A percentile compares a stretch with the other conserved stretches of the same genome.
phyloP scores from a whole-genome alignment of 2,329 filamentous ascomycete genomes.

The Sporothrix pseudoabietina region DNA sequence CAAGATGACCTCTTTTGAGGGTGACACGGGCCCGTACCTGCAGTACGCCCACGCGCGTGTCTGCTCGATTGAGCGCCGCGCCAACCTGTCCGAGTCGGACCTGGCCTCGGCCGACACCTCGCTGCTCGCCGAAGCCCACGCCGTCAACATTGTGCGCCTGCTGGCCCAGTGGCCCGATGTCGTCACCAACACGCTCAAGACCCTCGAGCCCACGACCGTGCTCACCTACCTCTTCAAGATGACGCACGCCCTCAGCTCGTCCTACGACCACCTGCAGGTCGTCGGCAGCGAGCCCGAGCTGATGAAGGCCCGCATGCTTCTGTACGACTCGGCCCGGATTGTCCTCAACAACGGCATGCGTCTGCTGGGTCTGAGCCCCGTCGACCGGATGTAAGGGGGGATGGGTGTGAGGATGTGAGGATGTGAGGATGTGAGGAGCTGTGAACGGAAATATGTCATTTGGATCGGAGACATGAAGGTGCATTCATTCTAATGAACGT shows the following conservation, averaged over 20 bases:
- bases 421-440: not conserved
- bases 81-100: conserved; percentile 57
- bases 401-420: not conserved
- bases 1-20: conserved; percentile 80
- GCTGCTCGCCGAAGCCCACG: conserved; percentile 71
- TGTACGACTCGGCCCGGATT: conserved; percentile 75
- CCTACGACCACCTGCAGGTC: conserved; percentile 80
- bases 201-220: conserved; percentile 65
- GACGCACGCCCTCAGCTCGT: conserved; percentile 76
- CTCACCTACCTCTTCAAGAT: conserved; percentile 77
- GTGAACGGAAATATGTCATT: not conserved
- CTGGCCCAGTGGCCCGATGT: conserved; percentile 86
- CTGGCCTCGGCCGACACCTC: conserved; percentile 65
- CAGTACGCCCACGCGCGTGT: conserved; percentile 81
- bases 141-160: conserved; percentile 70
- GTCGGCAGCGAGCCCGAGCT: conserved; percentile 76
- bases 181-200: conserved; percentile 80
- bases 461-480: not conserved
- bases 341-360: conserved; percentile 83
- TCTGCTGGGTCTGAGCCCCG: conserved; percentile 74
- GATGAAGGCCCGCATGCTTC: conserved; percentile 70
- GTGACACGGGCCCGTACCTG: conserved; percentile 81
- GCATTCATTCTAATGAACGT: not conserved
- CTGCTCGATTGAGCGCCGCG: conserved; percentile 63
- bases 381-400: conserved; percentile 57